Percentiles rank a stretch among this genome's conserved stretches.
These are phyloP conservation scores for Leccinum sublutescens DNA, from an alignment of 768 basidiomycete species.

Conservation along the genomic window DNA sequence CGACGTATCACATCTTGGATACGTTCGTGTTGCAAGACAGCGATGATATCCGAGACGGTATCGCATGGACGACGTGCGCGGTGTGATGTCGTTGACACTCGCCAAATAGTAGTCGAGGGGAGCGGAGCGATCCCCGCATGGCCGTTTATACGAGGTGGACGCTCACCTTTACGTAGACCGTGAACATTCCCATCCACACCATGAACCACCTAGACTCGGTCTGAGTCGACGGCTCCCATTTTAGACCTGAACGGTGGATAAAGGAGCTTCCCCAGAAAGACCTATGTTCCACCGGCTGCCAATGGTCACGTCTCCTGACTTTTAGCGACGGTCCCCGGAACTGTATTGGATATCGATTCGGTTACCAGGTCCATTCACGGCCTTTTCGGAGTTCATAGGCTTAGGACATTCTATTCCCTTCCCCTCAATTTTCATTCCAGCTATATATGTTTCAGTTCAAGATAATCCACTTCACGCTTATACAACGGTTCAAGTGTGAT, in stretches of 20 bases:
- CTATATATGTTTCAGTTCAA: slow-evolving; percentile 4
- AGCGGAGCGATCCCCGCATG: too few relatives aligned
- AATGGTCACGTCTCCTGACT: slow-evolving; percentile 7
- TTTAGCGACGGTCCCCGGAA: slow-evolving; percentile 7
- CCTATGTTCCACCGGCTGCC: background rate
- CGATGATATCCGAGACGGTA: too few relatives aligned
- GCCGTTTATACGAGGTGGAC: background rate
- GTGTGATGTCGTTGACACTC: too few relatives aligned
- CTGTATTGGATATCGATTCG: slow-evolving; percentile 7
- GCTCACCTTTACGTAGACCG: background rate
- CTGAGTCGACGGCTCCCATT: background rate
- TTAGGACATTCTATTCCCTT: background rate
- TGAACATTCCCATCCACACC: background rate
- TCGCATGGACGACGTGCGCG: too few relatives aligned
- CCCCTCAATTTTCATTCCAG: background rate
- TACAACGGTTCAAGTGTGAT: background rate
- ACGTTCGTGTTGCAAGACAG: too few relatives aligned
- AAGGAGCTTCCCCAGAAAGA: slow-evolving; percentile 3
- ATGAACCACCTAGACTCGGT: slow-evolving; percentile 6
- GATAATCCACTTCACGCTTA: slow-evolving; percentile 2
- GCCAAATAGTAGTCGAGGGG: too few relatives aligned
- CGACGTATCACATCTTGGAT: too few relatives aligned
- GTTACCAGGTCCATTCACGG: background rate
- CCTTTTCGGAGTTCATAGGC: background rate
- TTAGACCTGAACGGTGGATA: slow-evolving; percentile 3